Conservation (phyloP, 371 early-diverging fungal species). For the Fennellomyces sp. region DNA sequence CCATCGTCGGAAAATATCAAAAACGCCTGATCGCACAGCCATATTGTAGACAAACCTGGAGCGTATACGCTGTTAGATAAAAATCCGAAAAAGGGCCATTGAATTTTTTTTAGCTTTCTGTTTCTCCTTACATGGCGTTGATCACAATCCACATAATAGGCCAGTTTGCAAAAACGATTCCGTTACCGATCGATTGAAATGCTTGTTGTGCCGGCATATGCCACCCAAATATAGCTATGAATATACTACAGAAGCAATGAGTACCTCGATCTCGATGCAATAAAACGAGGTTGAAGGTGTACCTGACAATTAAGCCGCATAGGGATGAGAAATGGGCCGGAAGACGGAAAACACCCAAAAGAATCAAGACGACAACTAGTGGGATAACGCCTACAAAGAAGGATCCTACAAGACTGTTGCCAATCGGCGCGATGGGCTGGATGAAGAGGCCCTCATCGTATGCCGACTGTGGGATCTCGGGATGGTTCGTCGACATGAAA, state of each 20-base stretch:
- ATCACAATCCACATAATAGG: slow-evolving; percentile 62
- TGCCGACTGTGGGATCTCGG: slow-evolving; percentile 20
- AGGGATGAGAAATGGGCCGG: slow-evolving; percentile 43
- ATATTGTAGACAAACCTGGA: slow-evolving; percentile 50
- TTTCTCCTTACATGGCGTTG: slow-evolving; percentile 43
- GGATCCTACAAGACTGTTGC: slow-evolving; percentile 43
- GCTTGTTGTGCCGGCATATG: slow-evolving; percentile 55
- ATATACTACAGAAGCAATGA: slow-evolving; percentile 31
- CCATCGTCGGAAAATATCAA: slow-evolving; percentile 55
- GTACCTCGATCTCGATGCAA: neutral
- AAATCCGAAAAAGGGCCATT: neutral
- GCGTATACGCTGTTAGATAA: neutral
- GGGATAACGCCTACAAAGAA: slow-evolving; percentile 53
- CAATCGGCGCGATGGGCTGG: slow-evolving; percentile 43
- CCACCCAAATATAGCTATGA: slow-evolving; percentile 57
- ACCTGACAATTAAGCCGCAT: slow-evolving; percentile 43
- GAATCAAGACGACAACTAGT: slow-evolving; percentile 35
- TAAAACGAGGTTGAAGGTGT: slow-evolving; percentile 7
- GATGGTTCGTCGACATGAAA: slow-evolving; percentile 21
- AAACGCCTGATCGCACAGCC: slow-evolving; percentile 47
- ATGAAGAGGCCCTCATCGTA: slow-evolving; percentile 38
- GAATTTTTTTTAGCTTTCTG: neutral
- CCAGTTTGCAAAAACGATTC: slow-evolving; percentile 55
- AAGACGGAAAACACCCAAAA: slow-evolving; percentile 37
- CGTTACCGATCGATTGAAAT: slow-evolving; percentile 45